Conservation (phyloP, 257 asterid species). For the Asclepias syriaca region DNA sequence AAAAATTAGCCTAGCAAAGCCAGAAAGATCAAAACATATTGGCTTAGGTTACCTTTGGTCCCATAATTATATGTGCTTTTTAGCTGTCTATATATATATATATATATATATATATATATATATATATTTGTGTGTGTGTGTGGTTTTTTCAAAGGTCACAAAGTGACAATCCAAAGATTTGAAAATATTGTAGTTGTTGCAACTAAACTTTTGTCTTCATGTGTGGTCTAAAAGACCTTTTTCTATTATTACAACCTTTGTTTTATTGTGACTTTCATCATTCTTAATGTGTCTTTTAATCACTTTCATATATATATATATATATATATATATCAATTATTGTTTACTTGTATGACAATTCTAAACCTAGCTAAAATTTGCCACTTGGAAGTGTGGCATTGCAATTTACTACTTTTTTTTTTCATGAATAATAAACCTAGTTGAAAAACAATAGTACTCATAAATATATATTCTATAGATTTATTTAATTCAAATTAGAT, state of each 20-base stretch:
- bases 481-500: too few species aligned
- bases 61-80: too few species aligned
- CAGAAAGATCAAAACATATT: background rate
- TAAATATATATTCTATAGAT: too few species aligned
- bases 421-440: too few species aligned
- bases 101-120: too few species aligned
- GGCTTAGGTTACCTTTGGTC: background rate
- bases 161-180: background rate
- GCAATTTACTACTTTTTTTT: too few species aligned
- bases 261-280: background rate
- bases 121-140: too few species aligned
- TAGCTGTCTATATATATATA: too few species aligned
- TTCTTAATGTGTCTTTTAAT: background rate
- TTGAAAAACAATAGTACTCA: too few species aligned
- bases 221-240: background rate
- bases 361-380: background rate
- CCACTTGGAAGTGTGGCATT: too few species aligned
- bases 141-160: background rate
- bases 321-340: too few species aligned
- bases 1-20: background rate
- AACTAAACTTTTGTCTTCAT: background rate
- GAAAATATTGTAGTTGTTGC: background rate
- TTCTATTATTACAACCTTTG: background rate
- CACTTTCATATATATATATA: background rate
- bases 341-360: background rate